Conservation (phyloP, 805 yeast species). For the Candida sonorensis region DNA sequence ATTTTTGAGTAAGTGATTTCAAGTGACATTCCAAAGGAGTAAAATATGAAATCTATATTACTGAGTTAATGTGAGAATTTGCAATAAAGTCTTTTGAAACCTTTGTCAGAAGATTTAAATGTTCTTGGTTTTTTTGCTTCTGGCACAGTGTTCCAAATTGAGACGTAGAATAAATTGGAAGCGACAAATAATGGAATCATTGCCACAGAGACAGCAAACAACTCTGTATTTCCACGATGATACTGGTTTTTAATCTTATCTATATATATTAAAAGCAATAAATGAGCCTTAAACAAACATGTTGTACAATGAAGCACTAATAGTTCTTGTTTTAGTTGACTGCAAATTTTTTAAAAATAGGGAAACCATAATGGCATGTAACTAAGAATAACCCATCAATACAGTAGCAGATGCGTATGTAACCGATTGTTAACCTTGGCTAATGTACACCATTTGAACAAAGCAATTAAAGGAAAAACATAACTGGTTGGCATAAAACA, state of each 20-base stretch:
- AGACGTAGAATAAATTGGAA: constrained; percentile 32
- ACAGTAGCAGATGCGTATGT: constrained; percentile 20
- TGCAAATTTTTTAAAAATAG: constrained; percentile 61
- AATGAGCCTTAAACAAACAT: constrained; percentile 56
- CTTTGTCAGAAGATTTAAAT: too few species aligned
- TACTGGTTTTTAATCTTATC: constrained; percentile 55
- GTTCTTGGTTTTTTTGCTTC: constrained; percentile 43
- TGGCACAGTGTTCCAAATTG: constrained; percentile 45
- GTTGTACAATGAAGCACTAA: constrained; percentile 59
- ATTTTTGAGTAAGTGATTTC: too few species aligned
- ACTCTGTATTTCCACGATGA: constrained; percentile 44
- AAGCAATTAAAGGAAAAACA: constrained; percentile 19
- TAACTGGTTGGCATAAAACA: constrained; percentile 19
- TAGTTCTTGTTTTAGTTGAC: constrained; percentile 57
- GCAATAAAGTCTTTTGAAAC: too few species aligned
- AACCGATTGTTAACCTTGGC: constrained; percentile 22
- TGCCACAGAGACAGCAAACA: constrained; percentile 29
- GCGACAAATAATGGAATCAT: constrained; percentile 23
- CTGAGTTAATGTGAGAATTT: too few species aligned
- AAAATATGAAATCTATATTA: too few species aligned
- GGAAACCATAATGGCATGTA: constrained; percentile 50
- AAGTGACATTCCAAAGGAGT: too few species aligned
- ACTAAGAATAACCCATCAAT: constrained; percentile 36
- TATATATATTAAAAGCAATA: constrained; percentile 48
- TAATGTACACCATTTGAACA: constrained; percentile 24